Evolutionary conservation across 1,284 basidiomycete species (phyloP), one percentile per base, ranked within the genome.

Genomic region (Ganoderma boninense): DNA sequence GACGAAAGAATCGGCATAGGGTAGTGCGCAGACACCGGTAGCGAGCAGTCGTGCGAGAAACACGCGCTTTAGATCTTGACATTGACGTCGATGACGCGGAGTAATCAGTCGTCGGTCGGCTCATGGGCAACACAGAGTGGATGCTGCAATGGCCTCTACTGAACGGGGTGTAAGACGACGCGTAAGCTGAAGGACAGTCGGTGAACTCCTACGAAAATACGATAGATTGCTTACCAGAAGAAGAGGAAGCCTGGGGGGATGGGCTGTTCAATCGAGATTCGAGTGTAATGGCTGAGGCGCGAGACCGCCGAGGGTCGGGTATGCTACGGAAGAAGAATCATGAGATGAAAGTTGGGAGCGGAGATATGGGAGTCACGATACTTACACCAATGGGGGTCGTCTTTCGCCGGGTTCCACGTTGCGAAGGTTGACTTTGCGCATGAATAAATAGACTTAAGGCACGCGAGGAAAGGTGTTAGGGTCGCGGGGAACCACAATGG

Each of bases 381-480:
- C 95, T 80, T 84, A 96, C 95, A 96, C 95, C 95, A 97, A 72
- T 97, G 95, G 70, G 95, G 95, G 84, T 96, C 95, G 83, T 94
- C 92, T 73, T 96, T 95, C 72, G 93, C 94, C 72, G 93, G 93
- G 85, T n/a, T 97, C 95, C 79, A 96, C 92, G 82, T 96, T 95
- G 78, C 95, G 91, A 74, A 96, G 87, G 84, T 95, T 95, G 79
- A 96, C 93, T 82, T 96, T 96, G 82, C 95, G 94, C 94, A 96
- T 96, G 86, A 95, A 97, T 74, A 95, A 95, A 84, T 97, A 97
- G 82, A 97, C 96, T 95, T 70, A 74, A 78, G 75, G 69, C 67
- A 65, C 59, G 46, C 49, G 66, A n/a, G 44, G 65, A 66, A 69
- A 69, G 75, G 76, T 70, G 79, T 73, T 80, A 82, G 72, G 80